Percentiles rank a stretch among this genome's conserved stretches.
Evolutionary conservation across 108 stramenopile genomes (phyloP).

Genomic region (Aurantiochytrium sp.): DNA sequence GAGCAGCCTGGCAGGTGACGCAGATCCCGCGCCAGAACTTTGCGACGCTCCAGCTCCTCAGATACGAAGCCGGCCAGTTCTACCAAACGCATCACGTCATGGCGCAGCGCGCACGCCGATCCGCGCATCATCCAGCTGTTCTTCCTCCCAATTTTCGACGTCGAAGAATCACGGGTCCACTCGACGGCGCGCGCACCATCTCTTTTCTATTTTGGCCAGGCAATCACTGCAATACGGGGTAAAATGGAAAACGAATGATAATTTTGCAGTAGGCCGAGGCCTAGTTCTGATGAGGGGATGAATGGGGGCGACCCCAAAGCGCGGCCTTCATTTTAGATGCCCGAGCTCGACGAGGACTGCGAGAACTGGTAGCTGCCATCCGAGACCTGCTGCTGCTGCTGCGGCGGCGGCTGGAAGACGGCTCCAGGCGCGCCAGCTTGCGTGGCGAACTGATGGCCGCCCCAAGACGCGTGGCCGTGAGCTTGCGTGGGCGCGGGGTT

Average conservation of each 20-base stretch:
- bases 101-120: neutral
- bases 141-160: conserved; percentile 35
- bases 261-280: no score
- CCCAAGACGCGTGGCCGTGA: neutral
- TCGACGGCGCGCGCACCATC: no score
- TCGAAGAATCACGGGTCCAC: no score
- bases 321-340: neutral
- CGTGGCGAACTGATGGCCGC: neutral
- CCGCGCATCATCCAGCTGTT: conserved; percentile 45
- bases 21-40: neutral
- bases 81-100: conserved; percentile 37
- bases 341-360: neutral
- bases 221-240: no score
- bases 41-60: neutral
- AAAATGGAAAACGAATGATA: no score
- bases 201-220: no score
- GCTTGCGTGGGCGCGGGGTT: neutral
- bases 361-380: neutral
- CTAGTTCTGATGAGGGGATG: neutral
- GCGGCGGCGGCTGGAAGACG: neutral
- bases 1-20: conserved; percentile 25
- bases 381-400: neutral
- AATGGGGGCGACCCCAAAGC: neutral
- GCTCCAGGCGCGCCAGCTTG: neutral
- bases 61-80: neutral